Evolutionary conservation across 345 rosid species (phyloP), one percentile per base, ranked within the genome.

Genomic region (Melaleuca alternifolia): DNA sequence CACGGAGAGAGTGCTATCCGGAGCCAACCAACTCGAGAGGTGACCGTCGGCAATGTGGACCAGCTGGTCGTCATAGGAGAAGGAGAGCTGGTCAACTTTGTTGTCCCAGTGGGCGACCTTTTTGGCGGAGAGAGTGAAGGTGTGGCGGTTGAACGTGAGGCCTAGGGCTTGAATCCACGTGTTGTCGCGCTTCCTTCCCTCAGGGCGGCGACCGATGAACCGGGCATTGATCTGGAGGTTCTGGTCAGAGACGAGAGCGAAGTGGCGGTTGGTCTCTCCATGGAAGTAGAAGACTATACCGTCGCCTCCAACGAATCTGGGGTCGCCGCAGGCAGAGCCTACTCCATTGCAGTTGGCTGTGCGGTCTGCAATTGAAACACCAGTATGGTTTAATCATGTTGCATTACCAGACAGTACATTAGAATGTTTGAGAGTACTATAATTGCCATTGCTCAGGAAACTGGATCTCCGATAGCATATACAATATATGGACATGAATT

Each of bases 241-340:
- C 85, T 50, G 37, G 61, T 87, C 87, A 24, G 89, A 85, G 16
- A 87, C 83, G 48, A 87, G 54, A 50, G 85, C 61, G 71, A 87
- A 87, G 82, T 79, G 84, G 59, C 62, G 44, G 61, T 81, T 75
- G 56, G 79, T 87, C 44, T 62, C 52, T 57, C 89, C 89, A 51
- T 87, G 89, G 89, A 87, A 87, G 82, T 87, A 87, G 89, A 84
- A 87, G 52, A 85, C 84, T 51, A 87, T 75, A 21, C 89, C 89
- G 10, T 87, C 87, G 44, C 89, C 85, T 21, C 89, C 89, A 28
- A 87, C 23, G 65, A 87, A 85, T 30, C 89, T 61, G 11, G 89
- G 89, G 62, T 85, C 89, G 11, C 84, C 84, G 26, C 89, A 87
- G 13, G 85, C 85, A 7, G 89, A 81, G 52, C 89, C 89, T n/a